A percentile compares a stretch with the other conserved stretches of the same genome.
Conservation (phyloP, 345 rosid species). For the Excoecaria agallocha region DNA sequence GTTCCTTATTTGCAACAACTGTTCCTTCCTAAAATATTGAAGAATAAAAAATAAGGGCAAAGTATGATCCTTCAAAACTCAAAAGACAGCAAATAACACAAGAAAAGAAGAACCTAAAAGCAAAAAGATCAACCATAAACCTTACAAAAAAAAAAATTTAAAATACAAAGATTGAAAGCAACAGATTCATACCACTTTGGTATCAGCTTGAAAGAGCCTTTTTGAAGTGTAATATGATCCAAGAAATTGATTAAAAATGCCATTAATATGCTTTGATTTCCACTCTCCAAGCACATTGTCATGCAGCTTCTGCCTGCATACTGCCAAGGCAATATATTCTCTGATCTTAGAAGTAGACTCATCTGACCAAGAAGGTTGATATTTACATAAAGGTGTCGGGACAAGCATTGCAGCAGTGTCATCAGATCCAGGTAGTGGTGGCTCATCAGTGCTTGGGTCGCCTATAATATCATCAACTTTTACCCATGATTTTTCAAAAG, state of each 20-base stretch:
- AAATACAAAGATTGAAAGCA: not conserved
- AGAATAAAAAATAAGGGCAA: slow-evolving; percentile 5
- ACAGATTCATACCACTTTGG: slow-evolving; percentile 26
- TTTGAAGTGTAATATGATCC: slow-evolving; percentile 31
- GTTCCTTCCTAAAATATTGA: slow-evolving; percentile 31
- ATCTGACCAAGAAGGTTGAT: slow-evolving; percentile 38
- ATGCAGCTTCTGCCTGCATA: slow-evolving; percentile 83
- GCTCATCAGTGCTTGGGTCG: slow-evolving; percentile 46
- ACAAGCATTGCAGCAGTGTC: slow-evolving; percentile 24
- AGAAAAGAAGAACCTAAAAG: not conserved
- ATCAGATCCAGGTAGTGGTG: slow-evolving; percentile 71
- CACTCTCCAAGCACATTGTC: slow-evolving; percentile 60
- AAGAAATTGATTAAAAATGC: slow-evolving; percentile 40
- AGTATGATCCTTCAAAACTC: slow-evolving; percentile 1
- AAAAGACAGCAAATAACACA: not conserved
- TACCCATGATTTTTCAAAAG: slow-evolving; percentile 40
- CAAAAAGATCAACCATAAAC: not conserved
- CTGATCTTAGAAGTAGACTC: slow-evolving; percentile 45
- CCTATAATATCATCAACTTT: slow-evolving; percentile 34
- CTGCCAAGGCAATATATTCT: slow-evolving; percentile 59
- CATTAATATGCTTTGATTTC: slow-evolving; percentile 45
- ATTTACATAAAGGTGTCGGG: slow-evolving; percentile 39
- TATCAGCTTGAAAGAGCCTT: slow-evolving; percentile 19
- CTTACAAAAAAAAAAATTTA: not conserved
- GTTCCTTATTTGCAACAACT: slow-evolving; percentile 16